Base-by-base conservation (phyloP, 2,329 filamentous ascomycete species). In the Didymella segeticola region DNA sequence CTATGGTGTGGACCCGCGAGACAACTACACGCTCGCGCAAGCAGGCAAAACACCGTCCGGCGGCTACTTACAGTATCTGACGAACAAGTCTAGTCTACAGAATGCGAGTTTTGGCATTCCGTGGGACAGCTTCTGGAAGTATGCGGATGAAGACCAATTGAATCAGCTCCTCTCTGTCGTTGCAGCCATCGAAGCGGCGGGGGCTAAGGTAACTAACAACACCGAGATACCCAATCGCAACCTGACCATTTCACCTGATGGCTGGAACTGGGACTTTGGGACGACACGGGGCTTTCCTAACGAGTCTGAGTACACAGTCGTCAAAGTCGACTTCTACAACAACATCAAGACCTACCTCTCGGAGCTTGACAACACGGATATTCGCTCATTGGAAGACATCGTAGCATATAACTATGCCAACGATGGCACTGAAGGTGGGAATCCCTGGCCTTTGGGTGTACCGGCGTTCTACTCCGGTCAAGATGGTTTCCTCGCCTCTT, bases 181-280 rank as follows among this genome's bases (percentile, higher is more conserved):
- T 10, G 66, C 77, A 0, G 66, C 85, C 20, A 83, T 92, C 29
- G 64, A 83, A 65, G 69, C 71, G 0, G 84, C 85, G 0, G 89
- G 89, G 1, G 89, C 87, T 0, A 87, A 80, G 1, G 79, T 92
- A 33, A 77, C 91, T 65, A 89, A 91, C 64, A 81, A 81, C 22
- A 90, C 87, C 0, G 89, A 92, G 67, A 79, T 92, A 2, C 84
- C 85, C 19, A 78, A 85, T 67, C 82, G 85, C 63, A 72, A 86
- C 64, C 83, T 76, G 0, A 83, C 90, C 20, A 81, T 91, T 11
- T 83, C 82, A 26, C 86, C 85, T 0, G 70, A 82, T 42, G 86
- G 87, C n/a, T 92, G 88, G 88, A 79, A 91, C 71, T 92, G 89
- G 82, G 87, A 89, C 63, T 88, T 85, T 58, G 87, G 88, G 12